Percentiles rank a stretch among this genome's conserved stretches.
Conservation (phyloP, 768 basidiomycete species). For the Termitomyces heimii region DNA sequence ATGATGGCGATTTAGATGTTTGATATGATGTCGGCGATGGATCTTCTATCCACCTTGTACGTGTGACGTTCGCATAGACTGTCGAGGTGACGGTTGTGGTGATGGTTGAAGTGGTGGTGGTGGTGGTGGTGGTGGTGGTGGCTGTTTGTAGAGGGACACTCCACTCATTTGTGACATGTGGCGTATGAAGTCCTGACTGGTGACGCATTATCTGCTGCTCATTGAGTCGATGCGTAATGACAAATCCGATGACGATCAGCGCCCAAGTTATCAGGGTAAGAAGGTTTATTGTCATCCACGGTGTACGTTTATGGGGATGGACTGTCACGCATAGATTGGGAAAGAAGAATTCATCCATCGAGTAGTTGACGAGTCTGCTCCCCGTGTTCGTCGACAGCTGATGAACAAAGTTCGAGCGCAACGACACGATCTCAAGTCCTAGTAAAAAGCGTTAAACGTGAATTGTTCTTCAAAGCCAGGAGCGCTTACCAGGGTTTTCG, state of each 20-base stretch:
- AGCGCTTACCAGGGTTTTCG: conserved; percentile 44
- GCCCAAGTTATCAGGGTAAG: conserved; percentile 21
- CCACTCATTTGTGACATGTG: background rate
- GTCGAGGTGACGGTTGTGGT: conserved; percentile 38
- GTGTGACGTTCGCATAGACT: conserved; percentile 18
- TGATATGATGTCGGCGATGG: conserved; percentile 9
- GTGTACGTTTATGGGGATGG: conserved; percentile 13
- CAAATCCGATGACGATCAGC: conserved; percentile 21
- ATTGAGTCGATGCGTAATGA: conserved; percentile 20
- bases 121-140: conserved; percentile 28
- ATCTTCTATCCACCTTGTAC: conserved; percentile 19
- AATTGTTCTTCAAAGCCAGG: background rate
- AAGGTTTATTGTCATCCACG: conserved; percentile 15
- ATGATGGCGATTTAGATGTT: conserved; percentile 8
- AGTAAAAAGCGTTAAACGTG: conserved; percentile 1
- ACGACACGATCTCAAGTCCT: conserved; percentile 37
- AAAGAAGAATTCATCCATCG: conserved; percentile 50
- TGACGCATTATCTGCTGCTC: conserved; percentile 15
- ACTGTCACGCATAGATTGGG: conserved; percentile 43
- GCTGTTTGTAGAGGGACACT: background rate
- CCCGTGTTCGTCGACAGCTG: conserved; percentile 35
- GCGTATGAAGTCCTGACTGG: background rate
- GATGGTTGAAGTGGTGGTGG: conserved; percentile 29
- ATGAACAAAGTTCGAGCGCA: conserved; percentile 54
- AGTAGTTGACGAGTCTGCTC: conserved; percentile 49